phyloP scores from a whole-genome alignment of 768 basidiomycete species.

The Sporobolomyces phaffii region DNA sequence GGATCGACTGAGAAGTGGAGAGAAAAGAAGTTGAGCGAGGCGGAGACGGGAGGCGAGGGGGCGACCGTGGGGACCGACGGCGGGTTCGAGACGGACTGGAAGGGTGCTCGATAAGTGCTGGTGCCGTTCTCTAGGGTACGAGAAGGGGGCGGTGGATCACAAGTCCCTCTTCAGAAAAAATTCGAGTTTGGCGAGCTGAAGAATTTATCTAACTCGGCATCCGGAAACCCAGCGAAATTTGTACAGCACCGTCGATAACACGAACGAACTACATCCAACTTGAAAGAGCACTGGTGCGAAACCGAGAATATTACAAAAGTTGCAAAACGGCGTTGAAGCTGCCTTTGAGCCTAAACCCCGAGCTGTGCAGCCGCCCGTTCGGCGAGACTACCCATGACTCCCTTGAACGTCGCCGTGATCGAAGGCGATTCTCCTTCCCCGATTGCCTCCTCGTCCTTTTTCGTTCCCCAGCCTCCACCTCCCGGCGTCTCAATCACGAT shows the following conservation, averaged over 20 bases:
- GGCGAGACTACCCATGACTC: neutral
- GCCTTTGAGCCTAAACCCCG: slow-evolving; percentile 16
- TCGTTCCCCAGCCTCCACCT: slow-evolving; percentile 75
- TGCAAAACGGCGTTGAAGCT: neutral
- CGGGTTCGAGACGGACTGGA: neutral
- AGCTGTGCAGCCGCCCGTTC: slow-evolving; percentile 17
- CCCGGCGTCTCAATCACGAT: slow-evolving; percentile 82
- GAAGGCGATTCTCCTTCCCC: neutral
- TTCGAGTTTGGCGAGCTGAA: no score
- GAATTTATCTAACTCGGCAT: no score
- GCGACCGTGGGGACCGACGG: neutral
- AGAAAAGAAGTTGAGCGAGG: neutral
- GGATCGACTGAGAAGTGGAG: neutral
- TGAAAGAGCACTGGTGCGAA: neutral
- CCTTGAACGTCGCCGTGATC: slow-evolving; percentile 13
- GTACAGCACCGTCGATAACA: neutral
- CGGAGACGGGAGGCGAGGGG: neutral
- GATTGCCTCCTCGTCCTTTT: slow-evolving; percentile 8
- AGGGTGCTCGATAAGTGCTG: neutral
- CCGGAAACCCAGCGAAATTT: no score
- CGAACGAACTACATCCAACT: neutral
- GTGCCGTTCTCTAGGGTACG: neutral
- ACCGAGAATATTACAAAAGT: neutral
- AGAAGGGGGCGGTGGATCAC: slow-evolving; percentile 2
- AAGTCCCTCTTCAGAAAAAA: neutral